Conservation (phyloP, 805 yeast genomes). For the Cyberlindnera meyerae region DNA sequence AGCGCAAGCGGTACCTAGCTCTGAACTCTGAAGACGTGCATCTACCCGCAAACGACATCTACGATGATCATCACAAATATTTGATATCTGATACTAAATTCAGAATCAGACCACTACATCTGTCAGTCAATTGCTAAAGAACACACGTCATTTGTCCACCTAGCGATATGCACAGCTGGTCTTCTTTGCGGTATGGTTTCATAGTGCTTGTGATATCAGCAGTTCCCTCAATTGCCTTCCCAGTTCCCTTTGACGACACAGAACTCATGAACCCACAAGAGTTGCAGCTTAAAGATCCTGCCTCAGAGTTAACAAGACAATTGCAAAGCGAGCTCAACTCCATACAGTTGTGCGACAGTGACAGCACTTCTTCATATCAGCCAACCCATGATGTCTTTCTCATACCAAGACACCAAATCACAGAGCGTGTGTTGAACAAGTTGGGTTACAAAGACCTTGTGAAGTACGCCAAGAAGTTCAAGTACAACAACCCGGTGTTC, state of each 20-base stretch:
- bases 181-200: too few species aligned
- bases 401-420: constrained; percentile 27
- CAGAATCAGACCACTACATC: too few species aligned
- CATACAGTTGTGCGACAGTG: constrained; percentile 1
- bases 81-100: too few species aligned
- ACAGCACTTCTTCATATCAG: neutral
- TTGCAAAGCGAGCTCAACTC: constrained; percentile 11
- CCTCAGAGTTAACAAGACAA: constrained; percentile 5
- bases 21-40: too few species aligned
- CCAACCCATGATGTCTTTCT: constrained; percentile 22
- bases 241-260: constrained; percentile 1
- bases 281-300: neutral
- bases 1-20: too few species aligned
- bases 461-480: constrained; percentile 23
- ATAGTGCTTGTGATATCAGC: too few species aligned
- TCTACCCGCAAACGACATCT: too few species aligned
- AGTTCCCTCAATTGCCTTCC: too few species aligned
- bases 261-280: constrained; percentile 3
- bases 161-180: too few species aligned
- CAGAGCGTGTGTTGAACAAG: constrained; percentile 18
- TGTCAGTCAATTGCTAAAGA: too few species aligned
- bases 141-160: too few species aligned
- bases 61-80: too few species aligned
- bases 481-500: constrained; percentile 13
- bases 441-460: constrained; percentile 26